Evolutionary conservation across 2,329 filamentous ascomycete genomes (phyloP).

Genomic region (Diaporthe citrichinensis): DNA sequence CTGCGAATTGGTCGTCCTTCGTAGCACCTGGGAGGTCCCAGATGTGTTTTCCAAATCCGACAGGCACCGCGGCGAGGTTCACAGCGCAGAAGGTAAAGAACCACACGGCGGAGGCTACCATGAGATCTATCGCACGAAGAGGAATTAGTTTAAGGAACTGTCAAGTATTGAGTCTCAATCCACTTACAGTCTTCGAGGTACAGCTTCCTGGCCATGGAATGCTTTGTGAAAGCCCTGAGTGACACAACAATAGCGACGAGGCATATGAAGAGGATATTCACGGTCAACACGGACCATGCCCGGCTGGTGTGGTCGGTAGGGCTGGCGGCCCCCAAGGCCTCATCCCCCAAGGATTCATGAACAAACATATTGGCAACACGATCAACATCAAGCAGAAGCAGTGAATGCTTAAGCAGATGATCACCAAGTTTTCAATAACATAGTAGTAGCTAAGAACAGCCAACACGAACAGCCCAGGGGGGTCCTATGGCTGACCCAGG

Average conservation of each 20-base stretch:
- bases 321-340: slow-evolving; percentile 4
- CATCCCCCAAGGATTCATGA: slow-evolving; percentile 2
- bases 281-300: slow-evolving; percentile 9
- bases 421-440: not conserved
- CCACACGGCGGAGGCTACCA: slow-evolving; percentile 10
- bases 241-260: slow-evolving; percentile 20
- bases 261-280: slow-evolving; percentile 23
- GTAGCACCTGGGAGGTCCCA: slow-evolving; percentile 45
- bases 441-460: not conserved
- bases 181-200: slow-evolving; percentile 31
- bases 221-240: slow-evolving; percentile 24
- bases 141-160: not conserved
- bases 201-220: slow-evolving; percentile 14
- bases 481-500: not conserved
- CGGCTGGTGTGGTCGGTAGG: slow-evolving; percentile 10
- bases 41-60: slow-evolving; percentile 47
- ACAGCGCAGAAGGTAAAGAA: slow-evolving; percentile 23
- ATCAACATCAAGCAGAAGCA: not conserved
- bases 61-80: slow-evolving; percentile 22
- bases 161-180: fast-evolving
- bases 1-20: slow-evolving; percentile 38
- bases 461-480: slow-evolving; percentile 3
- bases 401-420: not conserved
- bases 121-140: not conserved
- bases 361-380: not conserved